Percentiles rank a stretch among this genome's conserved stretches.
Conservation (phyloP, 441 rosid genomes). For the Adansonia madagascariensis region DNA sequence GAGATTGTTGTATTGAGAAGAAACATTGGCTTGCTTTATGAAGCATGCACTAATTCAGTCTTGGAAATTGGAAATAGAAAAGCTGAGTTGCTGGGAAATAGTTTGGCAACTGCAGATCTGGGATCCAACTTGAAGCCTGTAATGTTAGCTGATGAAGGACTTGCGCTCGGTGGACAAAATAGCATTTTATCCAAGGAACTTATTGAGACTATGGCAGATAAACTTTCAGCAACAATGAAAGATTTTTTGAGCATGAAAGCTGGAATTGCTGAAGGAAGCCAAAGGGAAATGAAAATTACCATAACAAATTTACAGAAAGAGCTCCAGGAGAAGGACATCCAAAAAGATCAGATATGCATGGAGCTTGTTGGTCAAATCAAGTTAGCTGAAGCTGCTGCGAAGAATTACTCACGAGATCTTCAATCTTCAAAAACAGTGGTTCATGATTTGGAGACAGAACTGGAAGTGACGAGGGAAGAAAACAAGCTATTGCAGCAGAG, state of each 20-base stretch:
- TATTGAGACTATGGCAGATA: slow-evolving; percentile 61
- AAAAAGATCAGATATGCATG: slow-evolving; percentile 75
- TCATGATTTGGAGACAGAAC: slow-evolving; percentile 65
- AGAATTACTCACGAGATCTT: slow-evolving; percentile 63
- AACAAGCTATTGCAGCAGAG: slow-evolving; percentile 57
- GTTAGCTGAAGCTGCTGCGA: slow-evolving; percentile 85
- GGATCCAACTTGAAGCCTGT: slow-evolving; percentile 41
- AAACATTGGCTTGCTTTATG: slow-evolving; percentile 66
- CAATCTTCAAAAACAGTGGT: slow-evolving; percentile 60
- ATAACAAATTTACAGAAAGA: slow-evolving; percentile 82
- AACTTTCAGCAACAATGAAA: slow-evolving; percentile 54
- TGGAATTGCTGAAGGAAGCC: slow-evolving; percentile 53
- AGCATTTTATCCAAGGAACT: slow-evolving; percentile 58
- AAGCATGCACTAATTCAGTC: slow-evolving; percentile 64
- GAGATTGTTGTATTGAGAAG: slow-evolving; percentile 58
- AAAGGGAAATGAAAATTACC: slow-evolving; percentile 73
- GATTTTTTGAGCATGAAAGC: slow-evolving; percentile 54
- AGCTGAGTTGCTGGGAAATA: slow-evolving; percentile 51
- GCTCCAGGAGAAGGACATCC: slow-evolving; percentile 92
- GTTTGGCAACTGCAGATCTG: slow-evolving; percentile 34
- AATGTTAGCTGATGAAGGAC: slow-evolving; percentile 33
- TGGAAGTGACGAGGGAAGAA: slow-evolving; percentile 54
- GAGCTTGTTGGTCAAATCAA: slow-evolving; percentile 93
- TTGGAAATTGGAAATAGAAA: slow-evolving; percentile 71
- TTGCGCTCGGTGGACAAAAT: slow-evolving; percentile 36